Conservation (phyloP, 192 early-diverging fungal species). For the Coemansia sp. region DNA sequence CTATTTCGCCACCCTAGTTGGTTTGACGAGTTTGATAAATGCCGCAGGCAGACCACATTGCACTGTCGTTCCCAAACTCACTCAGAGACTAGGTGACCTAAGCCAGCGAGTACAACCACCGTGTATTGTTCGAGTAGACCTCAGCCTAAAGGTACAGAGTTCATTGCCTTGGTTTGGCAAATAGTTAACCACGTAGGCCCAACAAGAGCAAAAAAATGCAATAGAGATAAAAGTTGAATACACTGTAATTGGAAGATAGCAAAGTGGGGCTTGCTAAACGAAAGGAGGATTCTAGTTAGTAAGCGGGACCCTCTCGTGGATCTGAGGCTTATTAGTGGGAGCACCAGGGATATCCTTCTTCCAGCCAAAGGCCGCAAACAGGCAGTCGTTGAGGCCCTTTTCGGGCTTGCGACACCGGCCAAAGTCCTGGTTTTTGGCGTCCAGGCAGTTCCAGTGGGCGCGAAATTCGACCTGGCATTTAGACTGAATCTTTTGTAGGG, state of each 20-base stretch:
- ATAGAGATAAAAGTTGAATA: neutral
- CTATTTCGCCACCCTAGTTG: too few species aligned
- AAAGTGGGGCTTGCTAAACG: neutral
- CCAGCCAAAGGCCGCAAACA: constrained; percentile 78
- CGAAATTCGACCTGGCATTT: constrained; percentile 87
- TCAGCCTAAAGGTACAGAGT: too few species aligned
- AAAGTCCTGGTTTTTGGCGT: constrained; percentile 87
- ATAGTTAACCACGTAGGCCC: neutral
- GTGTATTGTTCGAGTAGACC: too few species aligned
- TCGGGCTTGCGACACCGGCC: constrained; percentile 78
- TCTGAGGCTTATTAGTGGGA: constrained; percentile 46
- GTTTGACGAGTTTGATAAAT: too few species aligned
- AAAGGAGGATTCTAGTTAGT: constrained; percentile 13
- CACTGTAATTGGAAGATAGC: neutral
- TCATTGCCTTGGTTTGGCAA: too few species aligned
- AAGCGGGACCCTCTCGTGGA: constrained; percentile 36
- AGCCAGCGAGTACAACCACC: too few species aligned
- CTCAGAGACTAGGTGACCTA: too few species aligned
- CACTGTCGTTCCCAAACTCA: too few species aligned
- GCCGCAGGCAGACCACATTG: too few species aligned
- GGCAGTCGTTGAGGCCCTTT: constrained; percentile 79
- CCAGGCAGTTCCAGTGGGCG: constrained; percentile 89
- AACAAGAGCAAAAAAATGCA: neutral
- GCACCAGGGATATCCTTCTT: constrained; percentile 70
- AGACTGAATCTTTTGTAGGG: constrained; percentile 83